These are phyloP conservation scores for Aspergillus sp. DNA, from an alignment of 2,329 filamentous ascomycete genomes.

Conservation along the genomic window DNA sequence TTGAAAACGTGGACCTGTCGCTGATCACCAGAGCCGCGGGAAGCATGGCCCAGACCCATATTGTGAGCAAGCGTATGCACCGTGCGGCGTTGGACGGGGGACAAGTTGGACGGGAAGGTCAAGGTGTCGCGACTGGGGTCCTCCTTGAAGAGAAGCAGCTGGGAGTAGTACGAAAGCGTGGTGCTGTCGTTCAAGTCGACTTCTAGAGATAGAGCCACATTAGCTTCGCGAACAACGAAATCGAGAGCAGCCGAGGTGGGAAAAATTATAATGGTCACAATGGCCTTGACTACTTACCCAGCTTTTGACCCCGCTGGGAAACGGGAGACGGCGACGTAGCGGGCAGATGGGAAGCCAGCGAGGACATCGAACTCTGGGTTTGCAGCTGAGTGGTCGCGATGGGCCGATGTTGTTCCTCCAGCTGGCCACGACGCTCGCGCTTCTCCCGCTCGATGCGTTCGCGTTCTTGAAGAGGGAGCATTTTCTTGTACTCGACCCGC, in stretches of 20 bases:
- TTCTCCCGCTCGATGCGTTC: conserved; percentile 97
- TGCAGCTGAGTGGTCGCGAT: conserved; percentile 65
- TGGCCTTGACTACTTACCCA: conserved; percentile 27
- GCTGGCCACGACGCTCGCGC: conserved; percentile 88
- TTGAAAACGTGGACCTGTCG: conserved; percentile 86
- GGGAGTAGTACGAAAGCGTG: conserved; percentile 83
- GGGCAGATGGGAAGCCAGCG: conserved; percentile 64
- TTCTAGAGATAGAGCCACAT: conserved; percentile 44
- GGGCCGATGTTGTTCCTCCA: conserved; percentile 92
- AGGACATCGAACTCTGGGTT: conserved; percentile 82
- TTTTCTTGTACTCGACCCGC: conserved; percentile 98
- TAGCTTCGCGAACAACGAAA: conserved; percentile 7
- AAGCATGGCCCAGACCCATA: conserved; percentile 87
- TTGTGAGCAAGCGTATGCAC: conserved; percentile 95
- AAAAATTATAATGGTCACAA: neutral
- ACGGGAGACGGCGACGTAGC: conserved; percentile 67
- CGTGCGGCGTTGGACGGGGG: conserved; percentile 79
- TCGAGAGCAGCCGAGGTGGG: too few relatives aligned
- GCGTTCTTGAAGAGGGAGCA: conserved; percentile 90
- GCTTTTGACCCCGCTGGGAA: conserved; percentile 48
- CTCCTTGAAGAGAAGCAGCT: conserved; percentile 84
- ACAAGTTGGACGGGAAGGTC: conserved; percentile 76
- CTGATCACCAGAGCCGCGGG: conserved; percentile 81
- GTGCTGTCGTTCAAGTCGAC: conserved; percentile 89
- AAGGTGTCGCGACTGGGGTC: conserved; percentile 73